A percentile compares a stretch with the other conserved stretches of the same genome.
Evolutionary conservation across 192 early-diverging fungal genomes (phyloP).

Genomic region (Cladochytrium replicatum): DNA sequence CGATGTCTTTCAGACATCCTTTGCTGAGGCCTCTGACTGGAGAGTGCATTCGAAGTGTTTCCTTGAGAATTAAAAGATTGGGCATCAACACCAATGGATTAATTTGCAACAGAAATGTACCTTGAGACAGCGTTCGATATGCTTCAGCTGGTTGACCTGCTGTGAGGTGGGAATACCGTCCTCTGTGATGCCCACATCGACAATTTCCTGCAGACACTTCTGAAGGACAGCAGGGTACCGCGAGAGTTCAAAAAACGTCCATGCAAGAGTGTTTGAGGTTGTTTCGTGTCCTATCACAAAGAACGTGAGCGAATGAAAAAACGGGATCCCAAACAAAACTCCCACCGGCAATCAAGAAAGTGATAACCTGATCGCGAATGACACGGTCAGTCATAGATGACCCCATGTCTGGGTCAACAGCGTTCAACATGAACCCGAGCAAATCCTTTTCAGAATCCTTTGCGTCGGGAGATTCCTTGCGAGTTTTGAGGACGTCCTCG

Average conservation of each 20-base stretch:
- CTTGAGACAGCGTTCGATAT: conserved; percentile 37
- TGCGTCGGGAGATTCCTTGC: conserved; percentile 25
- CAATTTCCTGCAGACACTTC: conserved; percentile 39
- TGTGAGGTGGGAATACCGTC: conserved; percentile 14
- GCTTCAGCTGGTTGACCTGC: conserved; percentile 31
- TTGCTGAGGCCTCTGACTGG: conserved; percentile 33
- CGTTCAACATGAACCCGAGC: conserved; percentile 47
- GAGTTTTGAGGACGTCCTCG: conserved; percentile 36
- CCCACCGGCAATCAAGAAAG: conserved; percentile 1
- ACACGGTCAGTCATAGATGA: conserved; percentile 24
- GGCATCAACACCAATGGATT: too few species aligned
- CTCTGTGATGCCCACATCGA: conserved; percentile 23
- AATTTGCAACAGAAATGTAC: too few species aligned
- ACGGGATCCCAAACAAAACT: too few species aligned
- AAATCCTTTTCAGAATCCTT: conserved; percentile 30
- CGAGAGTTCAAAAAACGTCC: conserved; percentile 38
- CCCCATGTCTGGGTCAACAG: conserved; percentile 21
- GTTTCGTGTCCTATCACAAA: conserved; percentile 53
- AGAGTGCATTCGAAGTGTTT: conserved; percentile 44
- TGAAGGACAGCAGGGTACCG: conserved; percentile 30
- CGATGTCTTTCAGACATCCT: conserved; percentile 24
- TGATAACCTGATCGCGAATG: conserved; percentile 42
- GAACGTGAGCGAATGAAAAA: conserved; percentile 53
- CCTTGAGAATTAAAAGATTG: conserved; percentile 50
- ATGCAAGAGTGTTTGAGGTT: conserved; percentile 41